Conservation (phyloP, 1,284 basidiomycete genomes). For the Leccinum pallidistipes region DNA sequence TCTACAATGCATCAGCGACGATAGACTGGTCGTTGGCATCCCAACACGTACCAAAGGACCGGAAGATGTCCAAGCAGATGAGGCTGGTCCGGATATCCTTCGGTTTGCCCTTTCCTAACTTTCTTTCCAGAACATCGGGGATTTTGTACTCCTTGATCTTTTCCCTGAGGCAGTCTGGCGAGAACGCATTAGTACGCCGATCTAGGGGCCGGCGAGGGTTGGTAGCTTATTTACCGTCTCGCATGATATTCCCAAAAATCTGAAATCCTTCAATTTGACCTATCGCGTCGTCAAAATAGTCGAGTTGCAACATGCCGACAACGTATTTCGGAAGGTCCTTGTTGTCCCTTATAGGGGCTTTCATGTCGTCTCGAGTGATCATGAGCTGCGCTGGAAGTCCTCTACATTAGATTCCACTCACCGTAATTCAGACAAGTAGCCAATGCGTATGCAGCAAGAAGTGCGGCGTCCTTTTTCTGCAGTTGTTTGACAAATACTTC, state of each 20-base stretch:
- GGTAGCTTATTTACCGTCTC: constrained; percentile 7
- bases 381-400: not conserved
- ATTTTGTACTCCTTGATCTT: constrained; percentile 6
- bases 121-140: constrained; percentile 2
- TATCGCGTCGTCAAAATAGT: constrained; percentile 16
- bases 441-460: constrained; percentile 14
- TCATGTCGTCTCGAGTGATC: not conserved
- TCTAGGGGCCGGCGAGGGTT: not conserved
- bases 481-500: not conserved
- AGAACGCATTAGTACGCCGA: not conserved
- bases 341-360: not conserved
- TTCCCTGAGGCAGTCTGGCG: constrained; percentile 4
- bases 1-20: constrained; percentile 7
- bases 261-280: constrained; percentile 15
- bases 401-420: not conserved
- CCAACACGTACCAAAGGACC: constrained; percentile 2
- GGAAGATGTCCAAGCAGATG: constrained; percentile 13
- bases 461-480: not conserved
- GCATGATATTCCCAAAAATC: constrained; percentile 15
- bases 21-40: not conserved
- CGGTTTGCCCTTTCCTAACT: constrained; percentile 1
- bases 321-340: constrained; percentile 8
- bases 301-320: constrained; percentile 13
- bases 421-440: constrained; percentile 6
- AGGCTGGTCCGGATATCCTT: constrained; percentile 13